These are phyloP conservation scores for Botryotinia globosa DNA, from an alignment of 2,329 filamentous ascomycete genomes.

Conservation along the genomic window DNA sequence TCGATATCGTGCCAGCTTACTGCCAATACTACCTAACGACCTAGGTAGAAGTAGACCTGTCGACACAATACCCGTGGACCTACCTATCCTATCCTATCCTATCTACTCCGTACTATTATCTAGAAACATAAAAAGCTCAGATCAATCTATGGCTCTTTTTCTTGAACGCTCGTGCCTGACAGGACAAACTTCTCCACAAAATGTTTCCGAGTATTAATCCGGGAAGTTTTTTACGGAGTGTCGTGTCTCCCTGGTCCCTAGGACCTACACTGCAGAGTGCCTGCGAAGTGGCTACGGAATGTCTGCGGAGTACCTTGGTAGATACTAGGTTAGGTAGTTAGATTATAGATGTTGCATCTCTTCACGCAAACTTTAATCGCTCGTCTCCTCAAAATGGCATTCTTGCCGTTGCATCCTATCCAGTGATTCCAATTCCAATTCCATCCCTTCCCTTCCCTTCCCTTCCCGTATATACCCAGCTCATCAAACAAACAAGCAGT, in stretches of 20 bases:
- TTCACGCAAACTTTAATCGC: not conserved
- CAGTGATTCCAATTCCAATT: not conserved
- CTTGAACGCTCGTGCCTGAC: slow-evolving; percentile 4
- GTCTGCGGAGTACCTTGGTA: not conserved
- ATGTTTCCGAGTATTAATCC: not conserved
- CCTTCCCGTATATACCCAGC: not conserved
- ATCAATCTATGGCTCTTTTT: not conserved
- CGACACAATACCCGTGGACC: not conserved
- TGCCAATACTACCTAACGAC: no score
- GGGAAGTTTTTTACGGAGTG: not conserved
- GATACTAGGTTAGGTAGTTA: not conserved
- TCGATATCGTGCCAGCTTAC: not conserved
- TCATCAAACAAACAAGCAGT: not conserved
- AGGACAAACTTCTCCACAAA: slow-evolving; percentile 3
- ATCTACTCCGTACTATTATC: no score
- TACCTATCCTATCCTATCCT: not conserved
- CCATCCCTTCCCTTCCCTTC: not conserved
- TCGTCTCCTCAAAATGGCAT: not conserved
- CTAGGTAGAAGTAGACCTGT: not conserved
- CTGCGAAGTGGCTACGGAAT: not conserved
- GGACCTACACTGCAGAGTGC: not conserved
- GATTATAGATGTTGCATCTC: not conserved
- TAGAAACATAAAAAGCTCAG: not conserved
- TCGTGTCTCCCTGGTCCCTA: not conserved
- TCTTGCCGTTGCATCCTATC: not conserved